A percentile compares a stretch with the other conserved stretches of the same genome.
phyloP scores from a whole-genome alignment of 805 yeast species.

The Metschnikowia gelsemii region DNA sequence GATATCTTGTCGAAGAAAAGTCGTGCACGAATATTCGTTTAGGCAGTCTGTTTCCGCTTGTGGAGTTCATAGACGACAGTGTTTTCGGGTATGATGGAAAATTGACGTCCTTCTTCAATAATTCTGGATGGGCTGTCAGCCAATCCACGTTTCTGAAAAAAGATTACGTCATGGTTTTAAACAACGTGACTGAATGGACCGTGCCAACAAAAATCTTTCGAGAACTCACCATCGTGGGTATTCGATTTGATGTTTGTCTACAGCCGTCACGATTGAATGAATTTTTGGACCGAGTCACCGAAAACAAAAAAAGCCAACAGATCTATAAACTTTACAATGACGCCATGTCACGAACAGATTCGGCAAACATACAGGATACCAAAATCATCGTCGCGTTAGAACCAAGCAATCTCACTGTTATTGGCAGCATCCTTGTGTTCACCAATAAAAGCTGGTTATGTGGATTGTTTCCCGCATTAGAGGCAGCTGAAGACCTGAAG shows the following conservation, averaged over 20 bases:
- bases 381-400: slow-evolving; percentile 54
- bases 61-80: slow-evolving; percentile 31
- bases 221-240: slow-evolving; percentile 56
- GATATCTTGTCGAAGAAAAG: slow-evolving; percentile 46
- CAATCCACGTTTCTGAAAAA: slow-evolving; percentile 19
- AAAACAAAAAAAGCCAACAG: slow-evolving; percentile 22
- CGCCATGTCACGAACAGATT: slow-evolving; percentile 33
- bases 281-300: slow-evolving; percentile 32
- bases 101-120: slow-evolving; percentile 33
- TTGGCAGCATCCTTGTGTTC: slow-evolving; percentile 52
- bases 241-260: slow-evolving; percentile 54
- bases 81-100: slow-evolving; percentile 25
- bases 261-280: slow-evolving; percentile 42
- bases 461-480: slow-evolving; percentile 52
- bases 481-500: slow-evolving; percentile 30
- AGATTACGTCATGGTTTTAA: slow-evolving; percentile 41
- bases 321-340: slow-evolving; percentile 34
- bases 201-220: slow-evolving; percentile 54
- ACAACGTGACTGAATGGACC: slow-evolving; percentile 46
- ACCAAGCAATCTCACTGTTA: slow-evolving; percentile 50
- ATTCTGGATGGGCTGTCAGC: slow-evolving; percentile 41
- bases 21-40: slow-evolving; percentile 39
- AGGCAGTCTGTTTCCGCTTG: slow-evolving; percentile 51
- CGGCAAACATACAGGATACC: slow-evolving; percentile 33
- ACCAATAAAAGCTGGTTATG: slow-evolving; percentile 46